Evolutionary conservation across 148 eudicot species (phyloP).

Genomic region (Camellia granthamiana): DNA sequence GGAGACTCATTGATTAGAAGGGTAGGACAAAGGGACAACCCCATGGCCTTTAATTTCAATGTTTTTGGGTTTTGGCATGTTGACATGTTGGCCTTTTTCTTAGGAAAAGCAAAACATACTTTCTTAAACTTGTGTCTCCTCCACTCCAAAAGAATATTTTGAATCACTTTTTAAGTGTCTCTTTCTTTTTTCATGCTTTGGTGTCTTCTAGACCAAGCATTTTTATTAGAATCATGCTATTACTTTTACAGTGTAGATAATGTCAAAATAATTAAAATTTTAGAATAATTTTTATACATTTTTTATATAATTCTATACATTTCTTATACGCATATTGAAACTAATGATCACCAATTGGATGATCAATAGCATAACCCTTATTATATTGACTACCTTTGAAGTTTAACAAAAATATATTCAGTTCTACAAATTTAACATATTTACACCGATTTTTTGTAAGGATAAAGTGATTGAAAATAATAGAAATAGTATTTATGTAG

Average conservation of each 20-base stretch:
- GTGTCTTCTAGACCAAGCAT: background rate
- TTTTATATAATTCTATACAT: no score
- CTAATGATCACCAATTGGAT: no score
- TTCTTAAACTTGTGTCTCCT: background rate
- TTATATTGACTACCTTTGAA: no score
- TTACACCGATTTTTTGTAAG: no score
- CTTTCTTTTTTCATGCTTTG: background rate
- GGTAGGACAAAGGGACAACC: conserved; percentile 2
- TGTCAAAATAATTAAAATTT: no score
- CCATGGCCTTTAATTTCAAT: background rate
- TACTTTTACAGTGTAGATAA: no score
- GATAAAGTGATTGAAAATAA: background rate
- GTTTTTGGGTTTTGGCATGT: background rate
- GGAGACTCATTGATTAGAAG: background rate
- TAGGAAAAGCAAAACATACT: background rate
- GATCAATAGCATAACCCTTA: no score
- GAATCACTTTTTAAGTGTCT: background rate
- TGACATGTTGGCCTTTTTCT: conserved; percentile 3
- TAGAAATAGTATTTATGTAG: no score
- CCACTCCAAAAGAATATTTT: background rate
- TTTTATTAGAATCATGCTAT: background rate
- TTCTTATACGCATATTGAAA: no score
- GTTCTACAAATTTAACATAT: no score
- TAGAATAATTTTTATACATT: no score
- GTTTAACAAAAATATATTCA: no score